Percentiles rank a stretch among this genome's conserved stretches.
Conservation (phyloP, 108 stramenopile genomes). For the Nitzschia inconspicua region DNA sequence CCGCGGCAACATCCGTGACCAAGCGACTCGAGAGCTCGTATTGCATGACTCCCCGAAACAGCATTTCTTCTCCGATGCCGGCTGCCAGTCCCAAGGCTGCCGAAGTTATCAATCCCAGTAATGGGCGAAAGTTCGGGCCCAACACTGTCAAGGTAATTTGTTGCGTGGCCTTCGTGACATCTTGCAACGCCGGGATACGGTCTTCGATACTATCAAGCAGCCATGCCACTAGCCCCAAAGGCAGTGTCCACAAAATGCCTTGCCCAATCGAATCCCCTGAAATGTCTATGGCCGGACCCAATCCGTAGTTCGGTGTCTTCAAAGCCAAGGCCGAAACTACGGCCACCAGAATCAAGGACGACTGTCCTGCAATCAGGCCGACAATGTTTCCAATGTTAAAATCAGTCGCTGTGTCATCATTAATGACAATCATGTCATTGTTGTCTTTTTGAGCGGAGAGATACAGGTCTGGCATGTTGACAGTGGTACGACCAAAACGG, state of each 20-base stretch:
- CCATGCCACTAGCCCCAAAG: conserved; percentile 50
- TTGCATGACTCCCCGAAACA: conserved; percentile 85
- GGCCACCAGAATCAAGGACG: conserved; percentile 52
- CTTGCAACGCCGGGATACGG: conserved; percentile 55
- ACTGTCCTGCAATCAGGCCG: conserved; percentile 62
- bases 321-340: conserved; percentile 25
- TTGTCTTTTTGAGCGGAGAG: neutral
- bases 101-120: conserved; percentile 29
- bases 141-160: conserved; percentile 64
- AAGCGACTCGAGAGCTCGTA: conserved; percentile 37
- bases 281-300: conserved; percentile 50
- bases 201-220: conserved; percentile 59
- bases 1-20: conserved; percentile 24
- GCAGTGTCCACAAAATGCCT: conserved; percentile 53
- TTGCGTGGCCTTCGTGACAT: conserved; percentile 77
- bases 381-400: conserved; percentile 50
- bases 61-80: conserved; percentile 85
- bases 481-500: neutral
- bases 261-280: conserved; percentile 12
- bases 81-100: conserved; percentile 67
- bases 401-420: neutral
- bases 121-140: conserved; percentile 56
- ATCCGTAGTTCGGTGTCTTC: conserved; percentile 55
- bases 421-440: neutral
- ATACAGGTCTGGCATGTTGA: neutral